Evolutionary conservation across 495 filamentous ascomycete genomes (phyloP).

Genomic region (Aspergillus funiculosus): DNA sequence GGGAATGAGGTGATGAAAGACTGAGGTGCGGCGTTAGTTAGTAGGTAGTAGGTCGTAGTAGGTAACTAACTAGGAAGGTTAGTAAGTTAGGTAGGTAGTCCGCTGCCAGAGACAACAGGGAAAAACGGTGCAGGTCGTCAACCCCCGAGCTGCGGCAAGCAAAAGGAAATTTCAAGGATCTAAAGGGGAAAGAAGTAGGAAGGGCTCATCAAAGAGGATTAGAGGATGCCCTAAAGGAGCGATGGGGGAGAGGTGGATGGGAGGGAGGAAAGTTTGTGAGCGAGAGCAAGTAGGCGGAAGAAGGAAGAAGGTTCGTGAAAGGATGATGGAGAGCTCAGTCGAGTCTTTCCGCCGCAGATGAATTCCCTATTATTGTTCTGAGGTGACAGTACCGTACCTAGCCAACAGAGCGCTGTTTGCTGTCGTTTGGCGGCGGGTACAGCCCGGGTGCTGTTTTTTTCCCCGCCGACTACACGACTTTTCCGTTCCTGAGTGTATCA

Average conservation of each 20-base stretch:
- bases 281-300: slow-evolving; percentile 20
- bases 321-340: slow-evolving; percentile 9
- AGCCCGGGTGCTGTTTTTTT: neutral
- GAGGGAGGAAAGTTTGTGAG: slow-evolving; percentile 14
- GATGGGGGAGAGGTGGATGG: slow-evolving; percentile 9
- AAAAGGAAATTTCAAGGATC: slow-evolving; percentile 5
- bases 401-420: too few relatives aligned
- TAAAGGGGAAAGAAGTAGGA: slow-evolving; percentile 4
- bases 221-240: neutral
- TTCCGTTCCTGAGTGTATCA: neutral
- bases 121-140: slow-evolving; percentile 48
- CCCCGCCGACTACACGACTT: slow-evolving; percentile 2
- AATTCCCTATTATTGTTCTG: too few relatives aligned
- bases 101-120: slow-evolving; percentile 32
- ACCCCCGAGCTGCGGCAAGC: slow-evolving; percentile 26
- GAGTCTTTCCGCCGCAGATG: slow-evolving; percentile 1
- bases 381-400: too few relatives aligned
- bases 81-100: slow-evolving; percentile 7
- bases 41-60: neutral
- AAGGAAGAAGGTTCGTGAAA: slow-evolving; percentile 34
- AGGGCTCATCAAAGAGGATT: neutral
- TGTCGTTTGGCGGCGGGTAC: too few relatives aligned
- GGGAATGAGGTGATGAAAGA: slow-evolving; percentile 20
- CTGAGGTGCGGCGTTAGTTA: slow-evolving; percentile 14
- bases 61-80: slow-evolving; percentile 1